A percentile compares a stretch with the other conserved stretches of the same genome.
phyloP scores from a whole-genome alignment of 1,284 basidiomycete species.

The Apiotrichum montevideense region DNA sequence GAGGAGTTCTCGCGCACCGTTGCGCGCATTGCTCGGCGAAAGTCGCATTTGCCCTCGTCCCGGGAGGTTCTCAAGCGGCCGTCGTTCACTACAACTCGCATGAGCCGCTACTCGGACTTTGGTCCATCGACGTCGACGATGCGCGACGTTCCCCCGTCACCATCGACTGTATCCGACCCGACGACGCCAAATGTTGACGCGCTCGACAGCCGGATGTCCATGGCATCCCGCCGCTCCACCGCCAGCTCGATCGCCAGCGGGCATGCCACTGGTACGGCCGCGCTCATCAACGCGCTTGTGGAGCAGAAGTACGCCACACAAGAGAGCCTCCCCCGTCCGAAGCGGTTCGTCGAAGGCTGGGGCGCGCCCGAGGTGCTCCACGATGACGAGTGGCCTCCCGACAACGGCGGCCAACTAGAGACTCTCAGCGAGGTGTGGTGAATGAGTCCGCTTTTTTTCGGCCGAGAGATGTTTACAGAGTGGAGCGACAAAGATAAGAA shows the following conservation, averaged over 20 bases:
- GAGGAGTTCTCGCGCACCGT: slow-evolving; percentile 31
- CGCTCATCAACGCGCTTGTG: slow-evolving; percentile 15
- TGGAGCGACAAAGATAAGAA: too few relatives aligned
- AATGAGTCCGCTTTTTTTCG: background rate
- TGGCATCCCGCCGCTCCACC: slow-evolving; percentile 10
- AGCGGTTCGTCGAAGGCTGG: slow-evolving; percentile 29
- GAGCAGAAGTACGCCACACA: slow-evolving; percentile 18
- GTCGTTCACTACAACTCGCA: slow-evolving; percentile 4
- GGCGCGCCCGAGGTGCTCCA: slow-evolving; percentile 34
- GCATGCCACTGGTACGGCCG: slow-evolving; percentile 10
- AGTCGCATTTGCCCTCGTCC: slow-evolving; percentile 2
- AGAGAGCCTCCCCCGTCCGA: slow-evolving; percentile 14
- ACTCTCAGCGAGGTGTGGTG: slow-evolving; percentile 5
- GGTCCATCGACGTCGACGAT: background rate
- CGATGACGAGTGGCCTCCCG: slow-evolving; percentile 25
- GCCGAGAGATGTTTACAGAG: background rate
- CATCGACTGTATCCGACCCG: background rate
- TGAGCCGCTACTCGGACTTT: slow-evolving; percentile 7
- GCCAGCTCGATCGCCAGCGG: slow-evolving; percentile 5
- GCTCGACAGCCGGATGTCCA: background rate
- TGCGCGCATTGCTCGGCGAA: slow-evolving; percentile 18
- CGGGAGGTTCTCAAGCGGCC: slow-evolving; percentile 11
- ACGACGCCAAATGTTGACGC: background rate
- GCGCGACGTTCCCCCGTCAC: background rate
- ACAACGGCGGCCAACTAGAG: background rate